Conservation (phyloP, 2,329 filamentous ascomycete genomes). For the Trichoderma arundinaceum region DNA sequence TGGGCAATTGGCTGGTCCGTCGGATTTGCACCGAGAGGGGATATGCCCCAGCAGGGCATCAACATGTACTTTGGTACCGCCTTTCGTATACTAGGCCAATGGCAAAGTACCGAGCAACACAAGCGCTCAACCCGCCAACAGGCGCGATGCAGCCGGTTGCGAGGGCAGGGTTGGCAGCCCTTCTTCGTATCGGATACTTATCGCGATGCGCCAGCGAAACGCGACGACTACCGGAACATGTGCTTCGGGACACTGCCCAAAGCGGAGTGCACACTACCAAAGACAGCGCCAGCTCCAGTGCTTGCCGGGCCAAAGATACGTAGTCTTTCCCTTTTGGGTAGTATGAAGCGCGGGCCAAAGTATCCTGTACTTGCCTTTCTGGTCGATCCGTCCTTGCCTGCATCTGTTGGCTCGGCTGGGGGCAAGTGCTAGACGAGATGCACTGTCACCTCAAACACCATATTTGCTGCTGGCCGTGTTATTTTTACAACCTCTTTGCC, state of each 20-base stretch:
- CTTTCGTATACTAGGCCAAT: conserved; percentile 16
- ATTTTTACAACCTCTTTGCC: conserved; percentile 1
- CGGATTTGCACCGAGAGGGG: conserved; percentile 13
- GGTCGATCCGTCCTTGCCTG: conserved; percentile 21
- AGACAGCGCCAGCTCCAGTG: not conserved
- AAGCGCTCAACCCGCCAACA: conserved; percentile 26
- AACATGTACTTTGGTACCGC: not conserved
- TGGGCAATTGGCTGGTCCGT: not conserved
- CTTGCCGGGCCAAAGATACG: conserved; percentile 4
- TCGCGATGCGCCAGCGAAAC: conserved; percentile 14
- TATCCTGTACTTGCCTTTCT: conserved; percentile 25
- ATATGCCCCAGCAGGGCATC: not conserved
- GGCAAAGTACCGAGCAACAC: not conserved
- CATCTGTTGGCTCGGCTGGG: conserved; percentile 7
- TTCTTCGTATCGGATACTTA: conserved; percentile 1
- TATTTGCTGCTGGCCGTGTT: not conserved
- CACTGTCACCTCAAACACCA: conserved; percentile 10
- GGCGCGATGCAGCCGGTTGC: conserved; percentile 19
- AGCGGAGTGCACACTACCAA: conserved; percentile 1
- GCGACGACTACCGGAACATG: conserved; percentile 9
- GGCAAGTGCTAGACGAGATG: conserved; percentile 15
- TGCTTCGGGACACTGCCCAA: conserved; percentile 14
- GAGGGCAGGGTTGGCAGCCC: not conserved
- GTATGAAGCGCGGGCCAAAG: conserved; percentile 15
- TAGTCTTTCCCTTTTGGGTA: conserved; percentile 23